Base-by-base conservation (phyloP, 257 asterid genomes). In the Solanum dulcamara region DNA sequence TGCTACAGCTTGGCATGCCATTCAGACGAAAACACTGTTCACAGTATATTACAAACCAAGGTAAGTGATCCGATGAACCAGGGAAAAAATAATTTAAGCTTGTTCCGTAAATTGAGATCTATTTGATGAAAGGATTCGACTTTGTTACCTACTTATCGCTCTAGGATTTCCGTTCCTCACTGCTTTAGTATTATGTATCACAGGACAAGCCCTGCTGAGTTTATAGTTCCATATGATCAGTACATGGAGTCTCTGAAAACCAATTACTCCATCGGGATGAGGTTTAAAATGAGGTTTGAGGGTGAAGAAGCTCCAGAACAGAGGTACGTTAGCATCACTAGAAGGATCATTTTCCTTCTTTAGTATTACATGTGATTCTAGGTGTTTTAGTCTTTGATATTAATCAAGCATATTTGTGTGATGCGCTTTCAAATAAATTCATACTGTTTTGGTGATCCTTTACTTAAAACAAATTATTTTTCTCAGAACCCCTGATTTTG, bases 271-370 rank as follows among this genome's bases (percentile, higher is more conserved):
- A 94, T 92, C 62, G 98, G 97, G 90, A 90, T 94, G 98, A 90
- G 98, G 89, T 94, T 93, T 90, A 94, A 91, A 92, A 94, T 94
- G 98, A 92, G 93, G 90, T 94, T 94, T 85, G 98, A 94, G 87
- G 97, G 97, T 33, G 98, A 94, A 85, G 98, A 94, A 89, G 97
- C 90, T 88, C 96, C 98, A 30, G 98, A 94, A 87, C 89, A 92
- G 89, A 92, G 98, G 98, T 94, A 90, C 28, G 9, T 44, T 37
- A 82, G 79, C 26, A 38, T 20, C 85, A 37, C 10, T 60, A 30
- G 59, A 64, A 46, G 42, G 67, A 57, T 38, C 33, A 33, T 48
- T 64, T 24, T 42, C 32, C 81, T 42, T 66, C 85, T 83, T 24
- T 75, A 75, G n/a, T 62, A 46, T 46, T 83, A 42, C 42, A 66